Percentiles rank a stretch among this genome's conserved stretches.
Conservation (phyloP, 2,329 filamentous ascomycete species). For the Chaetoscypha palmicola region DNA sequence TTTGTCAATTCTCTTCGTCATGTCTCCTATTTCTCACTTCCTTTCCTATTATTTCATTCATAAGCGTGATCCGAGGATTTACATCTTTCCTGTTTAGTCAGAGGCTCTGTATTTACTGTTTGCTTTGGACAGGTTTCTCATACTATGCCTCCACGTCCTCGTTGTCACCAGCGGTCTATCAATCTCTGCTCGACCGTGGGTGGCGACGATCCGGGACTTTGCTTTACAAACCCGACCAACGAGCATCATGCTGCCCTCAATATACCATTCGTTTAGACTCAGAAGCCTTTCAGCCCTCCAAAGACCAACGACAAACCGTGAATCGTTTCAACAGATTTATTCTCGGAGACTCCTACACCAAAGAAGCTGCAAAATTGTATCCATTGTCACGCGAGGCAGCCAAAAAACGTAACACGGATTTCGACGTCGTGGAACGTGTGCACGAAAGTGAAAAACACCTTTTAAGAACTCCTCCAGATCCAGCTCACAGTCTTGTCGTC, state of each 20-base stretch:
- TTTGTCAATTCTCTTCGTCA: slow-evolving; percentile 1
- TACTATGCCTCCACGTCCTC: slow-evolving; percentile 61
- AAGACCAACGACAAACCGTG: slow-evolving; percentile 66
- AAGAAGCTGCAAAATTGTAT: slow-evolving; percentile 55
- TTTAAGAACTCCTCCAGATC: slow-evolving; percentile 48
- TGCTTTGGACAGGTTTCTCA: slow-evolving; percentile 51
- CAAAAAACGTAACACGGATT: slow-evolving; percentile 57
- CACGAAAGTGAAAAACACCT: slow-evolving; percentile 55
- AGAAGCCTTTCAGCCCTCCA: slow-evolving; percentile 54
- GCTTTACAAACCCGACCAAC: slow-evolving; percentile 72
- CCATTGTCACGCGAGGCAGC: slow-evolving; percentile 61
- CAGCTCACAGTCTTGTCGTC: slow-evolving; percentile 61
- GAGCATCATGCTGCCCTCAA: slow-evolving; percentile 81
- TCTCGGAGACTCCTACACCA: slow-evolving; percentile 59
- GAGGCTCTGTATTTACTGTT: slow-evolving; percentile 21
- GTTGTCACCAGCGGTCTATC: slow-evolving; percentile 61
- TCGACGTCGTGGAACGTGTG: slow-evolving; percentile 58
- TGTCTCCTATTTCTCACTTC: too few relatives aligned
- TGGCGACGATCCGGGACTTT: slow-evolving; percentile 69
- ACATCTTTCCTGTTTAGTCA: not conserved
- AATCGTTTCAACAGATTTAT: slow-evolving; percentile 71
- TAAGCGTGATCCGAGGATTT: slow-evolving; percentile 9
- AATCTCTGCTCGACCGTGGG: slow-evolving; percentile 63
- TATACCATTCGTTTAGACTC: slow-evolving; percentile 75
- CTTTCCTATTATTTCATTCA: too few relatives aligned